Conservation (phyloP, 176 grass and related monocot species). For the Ampelocalamus luodianensis region DNA sequence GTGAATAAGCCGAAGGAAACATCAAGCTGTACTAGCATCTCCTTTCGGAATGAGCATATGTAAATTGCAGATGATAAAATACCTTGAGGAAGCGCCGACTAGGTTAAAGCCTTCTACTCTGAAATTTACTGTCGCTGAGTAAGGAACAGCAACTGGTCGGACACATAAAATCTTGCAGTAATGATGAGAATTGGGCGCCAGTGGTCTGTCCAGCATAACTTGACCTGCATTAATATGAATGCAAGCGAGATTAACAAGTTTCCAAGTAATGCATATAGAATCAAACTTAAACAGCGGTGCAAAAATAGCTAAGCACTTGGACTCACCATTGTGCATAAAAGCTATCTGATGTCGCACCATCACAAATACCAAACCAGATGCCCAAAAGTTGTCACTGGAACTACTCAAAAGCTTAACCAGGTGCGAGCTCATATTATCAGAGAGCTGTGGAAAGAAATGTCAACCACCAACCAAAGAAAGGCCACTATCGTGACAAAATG, state of each 20-base stretch:
- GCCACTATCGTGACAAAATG: conserved; percentile 27
- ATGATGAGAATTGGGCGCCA: conserved; percentile 57
- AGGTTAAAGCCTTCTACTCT: conserved; percentile 80
- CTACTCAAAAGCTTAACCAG: conserved; percentile 75
- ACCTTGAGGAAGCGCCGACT: conserved; percentile 70
- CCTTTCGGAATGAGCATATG: conserved; percentile 12
- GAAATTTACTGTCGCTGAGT: conserved; percentile 64
- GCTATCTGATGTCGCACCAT: conserved; percentile 73
- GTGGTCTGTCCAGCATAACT: conserved; percentile 74
- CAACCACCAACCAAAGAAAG: conserved; percentile 32
- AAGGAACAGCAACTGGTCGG: conserved; percentile 79
- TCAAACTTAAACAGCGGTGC: conserved; percentile 13
- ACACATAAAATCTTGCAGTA: conserved; percentile 77
- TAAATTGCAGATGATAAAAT: conserved; percentile 36
- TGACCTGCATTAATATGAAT: conserved; percentile 67
- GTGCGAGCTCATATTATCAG: conserved; percentile 68
- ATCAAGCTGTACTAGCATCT: conserved; percentile 8
- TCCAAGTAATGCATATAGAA: conserved; percentile 21
- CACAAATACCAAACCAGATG: conserved; percentile 80
- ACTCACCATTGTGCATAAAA: conserved; percentile 86
- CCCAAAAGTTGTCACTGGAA: conserved; percentile 79
- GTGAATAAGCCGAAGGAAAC: conserved; percentile 15
- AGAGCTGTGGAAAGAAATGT: conserved; percentile 60
- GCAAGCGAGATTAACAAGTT: conserved; percentile 18
- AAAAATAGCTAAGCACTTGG: conserved; percentile 4